Conservation (phyloP, 768 basidiomycete species). For the Boletus vinaceobasis region DNA sequence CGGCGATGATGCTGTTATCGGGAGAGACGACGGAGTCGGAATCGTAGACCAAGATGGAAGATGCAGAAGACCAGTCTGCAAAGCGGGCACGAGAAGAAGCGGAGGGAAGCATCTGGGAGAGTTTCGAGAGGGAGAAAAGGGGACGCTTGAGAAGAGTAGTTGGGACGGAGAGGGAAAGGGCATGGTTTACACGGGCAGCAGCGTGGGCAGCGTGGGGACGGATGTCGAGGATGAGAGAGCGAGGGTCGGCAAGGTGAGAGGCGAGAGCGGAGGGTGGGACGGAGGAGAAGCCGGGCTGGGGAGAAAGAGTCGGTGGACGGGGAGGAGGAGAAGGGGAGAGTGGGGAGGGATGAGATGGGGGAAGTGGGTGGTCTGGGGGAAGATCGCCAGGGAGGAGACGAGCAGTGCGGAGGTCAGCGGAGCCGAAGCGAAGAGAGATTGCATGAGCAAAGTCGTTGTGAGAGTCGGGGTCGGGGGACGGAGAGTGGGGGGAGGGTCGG, state of each 20-base stretch:
- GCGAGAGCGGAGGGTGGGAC: constrained; percentile 31
- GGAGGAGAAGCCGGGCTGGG: constrained; percentile 19
- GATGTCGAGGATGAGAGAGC: constrained; percentile 78
- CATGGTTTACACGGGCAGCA: constrained; percentile 58
- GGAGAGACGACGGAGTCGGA: constrained; percentile 63
- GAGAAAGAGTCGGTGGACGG: background rate
- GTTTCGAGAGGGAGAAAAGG: constrained; percentile 72
- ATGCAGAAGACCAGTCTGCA: constrained; percentile 51
- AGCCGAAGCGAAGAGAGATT: constrained; percentile 45
- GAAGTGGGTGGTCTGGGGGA: constrained; percentile 21
- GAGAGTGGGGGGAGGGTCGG: constrained; percentile 11
- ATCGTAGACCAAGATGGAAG: constrained; percentile 80
- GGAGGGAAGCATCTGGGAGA: constrained; percentile 78
- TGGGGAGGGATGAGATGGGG: background rate
- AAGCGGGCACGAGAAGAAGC: constrained; percentile 56
- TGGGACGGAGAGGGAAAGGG: constrained; percentile 86
- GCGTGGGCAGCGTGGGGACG: constrained; percentile 76
- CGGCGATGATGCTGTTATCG: constrained; percentile 65
- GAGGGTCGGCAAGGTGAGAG: constrained; percentile 31
- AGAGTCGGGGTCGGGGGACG: constrained; percentile 16
- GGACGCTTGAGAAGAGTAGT: constrained; percentile 93
- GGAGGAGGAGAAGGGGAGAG: background rate
- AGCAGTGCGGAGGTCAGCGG: constrained; percentile 36
- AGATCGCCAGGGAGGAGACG: constrained; percentile 31
- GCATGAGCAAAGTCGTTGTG: constrained; percentile 53